Percentiles rank a stretch among this genome's conserved stretches.
phyloP scores from a whole-genome alignment of 306 rosid genomes.

The Calophaca sinica region DNA sequence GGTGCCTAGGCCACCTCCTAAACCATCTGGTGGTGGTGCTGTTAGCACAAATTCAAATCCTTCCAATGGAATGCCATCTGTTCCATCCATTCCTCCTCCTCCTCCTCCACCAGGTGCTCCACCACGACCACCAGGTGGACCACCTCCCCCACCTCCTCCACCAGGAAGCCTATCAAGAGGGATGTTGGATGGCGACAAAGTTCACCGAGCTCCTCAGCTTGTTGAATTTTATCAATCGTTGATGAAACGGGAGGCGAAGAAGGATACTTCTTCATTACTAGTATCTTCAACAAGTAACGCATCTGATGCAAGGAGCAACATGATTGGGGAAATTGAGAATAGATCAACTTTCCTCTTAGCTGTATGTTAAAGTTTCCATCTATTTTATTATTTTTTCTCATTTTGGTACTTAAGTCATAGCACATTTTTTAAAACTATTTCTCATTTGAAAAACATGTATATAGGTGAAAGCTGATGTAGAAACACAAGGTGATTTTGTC shows the following conservation, averaged over 20 bases:
- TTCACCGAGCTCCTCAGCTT: conserved; percentile 84
- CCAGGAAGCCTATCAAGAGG: conserved; percentile 86
- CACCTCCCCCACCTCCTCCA: conserved; percentile 93
- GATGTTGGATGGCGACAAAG: conserved; percentile 71
- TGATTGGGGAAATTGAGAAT: conserved; percentile 96
- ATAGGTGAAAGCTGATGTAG: conserved; percentile 92
- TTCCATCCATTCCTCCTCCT: conserved; percentile 62
- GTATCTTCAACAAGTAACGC: conserved; percentile 72
- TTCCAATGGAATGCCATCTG: conserved; percentile 62
- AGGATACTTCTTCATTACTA: conserved; percentile 73
- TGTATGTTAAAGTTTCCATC: conserved; percentile 57
- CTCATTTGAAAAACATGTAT: conserved; percentile 21
- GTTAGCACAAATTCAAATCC: conserved; percentile 54
- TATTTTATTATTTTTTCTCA: conserved; percentile 18
- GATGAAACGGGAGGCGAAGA: conserved; percentile 98
- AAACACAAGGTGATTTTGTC: conserved; percentile 95
- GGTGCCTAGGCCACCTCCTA: conserved; percentile 92
- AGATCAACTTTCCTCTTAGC: conserved; percentile 95
- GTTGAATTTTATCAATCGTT: conserved; percentile 95
- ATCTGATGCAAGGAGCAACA: conserved; percentile 88
- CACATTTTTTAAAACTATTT: conserved; percentile 14
- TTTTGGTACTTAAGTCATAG: not conserved
- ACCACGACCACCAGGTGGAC: conserved; percentile 65
- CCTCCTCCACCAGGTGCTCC: conserved; percentile 82
- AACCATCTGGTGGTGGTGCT: conserved; percentile 54